Evolutionary conservation across 257 asterid genomes (phyloP).

Genomic region (Rauvolfia tetraphylla): DNA sequence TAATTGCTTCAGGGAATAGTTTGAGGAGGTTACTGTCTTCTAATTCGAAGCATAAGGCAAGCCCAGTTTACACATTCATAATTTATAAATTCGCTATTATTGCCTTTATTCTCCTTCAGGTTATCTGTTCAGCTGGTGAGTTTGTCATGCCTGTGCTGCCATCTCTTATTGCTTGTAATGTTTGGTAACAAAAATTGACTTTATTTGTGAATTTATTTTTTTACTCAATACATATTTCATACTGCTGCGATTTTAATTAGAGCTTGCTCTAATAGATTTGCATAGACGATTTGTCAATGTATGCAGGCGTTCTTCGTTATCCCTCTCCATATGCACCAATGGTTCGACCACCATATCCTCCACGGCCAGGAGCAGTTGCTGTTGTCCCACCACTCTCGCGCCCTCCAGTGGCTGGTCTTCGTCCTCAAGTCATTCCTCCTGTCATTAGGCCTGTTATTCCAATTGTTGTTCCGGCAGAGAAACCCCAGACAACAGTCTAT

Average conservation of each 20-base stretch:
- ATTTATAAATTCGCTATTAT: constrained; percentile 56
- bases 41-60: constrained; percentile 79
- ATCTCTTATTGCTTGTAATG: constrained; percentile 79
- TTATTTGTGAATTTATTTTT: constrained; percentile 41
- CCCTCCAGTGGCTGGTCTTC: constrained; percentile 67
- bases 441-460: constrained; percentile 51
- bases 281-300: constrained; percentile 59
- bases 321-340: constrained; percentile 63
- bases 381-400: constrained; percentile 67
- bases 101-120: constrained; percentile 83
- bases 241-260: constrained; percentile 11
- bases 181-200: constrained; percentile 71
- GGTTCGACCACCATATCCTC: constrained; percentile 63
- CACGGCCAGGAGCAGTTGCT: constrained; percentile 58
- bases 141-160: constrained; percentile 93
- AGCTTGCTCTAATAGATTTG: constrained; percentile 56
- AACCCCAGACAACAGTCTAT: constrained; percentile 88
- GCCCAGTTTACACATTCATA: constrained; percentile 52
- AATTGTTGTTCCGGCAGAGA: constrained; percentile 44
- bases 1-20: constrained; percentile 55
- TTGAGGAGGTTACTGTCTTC: constrained; percentile 47
- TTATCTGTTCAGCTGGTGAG: constrained; percentile 89
- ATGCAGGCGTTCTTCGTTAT: constrained; percentile 84
- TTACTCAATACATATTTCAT: constrained; percentile 22
- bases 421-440: constrained; percentile 63